Evolutionary conservation across 768 basidiomycete species (phyloP), one percentile per base, ranked within the genome.

Genomic region (Leccinum uliginosum): DNA sequence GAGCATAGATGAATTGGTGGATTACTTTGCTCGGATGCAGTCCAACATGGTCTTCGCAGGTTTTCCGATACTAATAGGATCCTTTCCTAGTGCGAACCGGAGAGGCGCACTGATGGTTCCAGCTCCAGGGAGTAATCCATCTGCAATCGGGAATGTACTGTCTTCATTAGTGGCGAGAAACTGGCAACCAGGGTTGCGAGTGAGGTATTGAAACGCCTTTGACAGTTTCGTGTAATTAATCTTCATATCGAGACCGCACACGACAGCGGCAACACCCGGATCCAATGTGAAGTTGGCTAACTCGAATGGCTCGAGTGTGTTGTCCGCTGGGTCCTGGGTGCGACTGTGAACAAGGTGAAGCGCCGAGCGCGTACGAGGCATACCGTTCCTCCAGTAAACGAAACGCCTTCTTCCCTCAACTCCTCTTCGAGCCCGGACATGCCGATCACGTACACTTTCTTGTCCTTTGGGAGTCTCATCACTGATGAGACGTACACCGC

Each of bases 401-500:
- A 66, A 56, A 98, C 80, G 17, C 93, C 96, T 67, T 98, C 95
- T 40, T 86, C 83, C n/a, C 76, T 79, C 58, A 99, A 77, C 73
- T 99, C 96, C 64, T 98, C 91, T 73, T 98, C 96, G 29, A 99
- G 73, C 0, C 96, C 97, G 30, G 77, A 71, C 84, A 91, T 89
- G 11, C 96, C 96, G 59, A 99, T 89, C 15, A 98, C 94, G 74
- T 94, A 99, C 14, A 94, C 95, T 71, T 89, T 92, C 76, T 98
- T 93, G 68, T 89, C 81, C 67, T 87, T 91, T 10, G 93, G 91
- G 59, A 99, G 79, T 56, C 92, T 88, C 63, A 95, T 78, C 12
- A 98, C 89, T 40, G 91, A 84, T 0, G 94, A 95, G 24, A 98
- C 75, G 73, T 98, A 91, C 34, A 88, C 84, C 0, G 87, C 89